phyloP scores from a whole-genome alignment of 1,284 basidiomycete species.

The Irpex sp. region DNA sequence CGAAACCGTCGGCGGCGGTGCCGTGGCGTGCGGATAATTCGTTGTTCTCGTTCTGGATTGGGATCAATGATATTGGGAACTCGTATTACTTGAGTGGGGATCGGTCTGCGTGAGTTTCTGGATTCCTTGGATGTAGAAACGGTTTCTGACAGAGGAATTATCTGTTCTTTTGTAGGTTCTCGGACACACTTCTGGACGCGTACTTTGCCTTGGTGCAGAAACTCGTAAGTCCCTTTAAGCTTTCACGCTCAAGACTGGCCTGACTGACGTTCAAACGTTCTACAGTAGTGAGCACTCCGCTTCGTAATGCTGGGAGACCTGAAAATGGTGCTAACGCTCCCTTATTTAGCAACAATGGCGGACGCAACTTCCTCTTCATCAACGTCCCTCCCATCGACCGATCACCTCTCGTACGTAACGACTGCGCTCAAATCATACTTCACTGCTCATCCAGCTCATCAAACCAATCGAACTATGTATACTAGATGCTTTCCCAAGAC shows the following conservation, averaged over 20 bases:
- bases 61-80: slow-evolving; percentile 70
- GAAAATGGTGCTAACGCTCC: neutral
- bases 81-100: slow-evolving; percentile 55
- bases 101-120: slow-evolving; percentile 51
- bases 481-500: slow-evolving; percentile 53
- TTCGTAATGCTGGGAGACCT: slow-evolving; percentile 15
- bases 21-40: slow-evolving; percentile 62
- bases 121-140: neutral
- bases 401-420: slow-evolving; percentile 52
- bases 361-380: slow-evolving; percentile 66
- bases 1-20: slow-evolving; percentile 48
- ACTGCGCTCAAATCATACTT: neutral
- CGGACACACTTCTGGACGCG: slow-evolving; percentile 54
- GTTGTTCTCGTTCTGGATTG: slow-evolving; percentile 69
- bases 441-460: no score
- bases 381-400: slow-evolving; percentile 66
- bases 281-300: slow-evolving; percentile 14
- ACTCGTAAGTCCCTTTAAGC: slow-evolving; percentile 44
- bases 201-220: slow-evolving; percentile 65
- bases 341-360: slow-evolving; percentile 48
- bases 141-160: no score
- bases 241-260: neutral
- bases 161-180: slow-evolving; percentile 44
- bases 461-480: no score
- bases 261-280: neutral